Base-by-base conservation (phyloP, 139 green algal genomes). In the Picochlorum sp. region DNA sequence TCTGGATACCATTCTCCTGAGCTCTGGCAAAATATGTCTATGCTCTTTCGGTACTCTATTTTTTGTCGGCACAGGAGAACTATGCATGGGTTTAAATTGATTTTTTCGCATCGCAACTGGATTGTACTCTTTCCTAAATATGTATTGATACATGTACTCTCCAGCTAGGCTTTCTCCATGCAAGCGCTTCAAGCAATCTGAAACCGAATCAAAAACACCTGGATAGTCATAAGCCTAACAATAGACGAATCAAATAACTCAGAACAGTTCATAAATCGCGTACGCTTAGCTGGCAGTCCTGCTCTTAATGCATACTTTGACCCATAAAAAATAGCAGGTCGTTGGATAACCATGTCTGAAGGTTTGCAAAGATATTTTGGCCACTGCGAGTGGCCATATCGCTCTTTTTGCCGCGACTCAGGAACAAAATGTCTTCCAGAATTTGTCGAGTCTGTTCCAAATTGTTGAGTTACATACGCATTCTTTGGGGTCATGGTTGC, bases 291-390 rank as follows among this genome's bases (percentile, higher is more conserved):
- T 5, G 75, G 73, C 32, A 89, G 59, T 1, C 82, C 82, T 2
- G 73, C 59, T 28, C 57, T 44, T 1, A 20, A 28, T 26, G 57
- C 36, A 60, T 85, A 89, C 13, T 77, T 82, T 26, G 69, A 33
- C 29, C 70, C 80, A 55, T 89, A 84, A 53, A 88, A 83, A 9
- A 88, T 72, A 44, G 41, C 12, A 1, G 18, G 20, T 2, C 80
- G 65, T 0, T 70, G 64, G 8, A 85, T 30, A 0, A 73, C 10
- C 55, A 70, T 68, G 32, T 67, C 51, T 1, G 41, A 33, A 5
- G 57, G 57, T 5, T 57, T 65, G 2, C 40, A 41, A 33, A 73
- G 41, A 41, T 50, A 39, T 8, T 20, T 9, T 0, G 66, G 66
- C 60, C 52, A 68, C 16, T 32, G 52, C n/a, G 16, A 16, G 9